These are phyloP conservation scores for Lojkania enalia DNA, from an alignment of 2,329 filamentous ascomycete genomes.

Conservation along the genomic window DNA sequence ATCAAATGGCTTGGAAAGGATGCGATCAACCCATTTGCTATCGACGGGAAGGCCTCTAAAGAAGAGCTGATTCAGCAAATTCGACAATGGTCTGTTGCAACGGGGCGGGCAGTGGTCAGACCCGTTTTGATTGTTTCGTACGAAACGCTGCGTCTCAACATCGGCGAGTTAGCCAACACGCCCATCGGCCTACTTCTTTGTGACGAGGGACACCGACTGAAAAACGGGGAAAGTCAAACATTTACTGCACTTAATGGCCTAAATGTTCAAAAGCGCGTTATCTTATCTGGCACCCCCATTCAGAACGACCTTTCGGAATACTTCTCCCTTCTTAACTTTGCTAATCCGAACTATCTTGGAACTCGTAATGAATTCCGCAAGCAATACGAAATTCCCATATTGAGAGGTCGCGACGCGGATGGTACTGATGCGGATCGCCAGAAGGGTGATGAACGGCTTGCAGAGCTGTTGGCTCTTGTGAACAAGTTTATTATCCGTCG, in stretches of 20 bases:
- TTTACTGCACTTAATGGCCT: slow-evolving; percentile 88
- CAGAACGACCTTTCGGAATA: slow-evolving; percentile 99
- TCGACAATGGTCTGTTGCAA: slow-evolving; percentile 91
- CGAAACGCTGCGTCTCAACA: slow-evolving; percentile 89
- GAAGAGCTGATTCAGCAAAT: slow-evolving; percentile 89
- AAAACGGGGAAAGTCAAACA: slow-evolving; percentile 95
- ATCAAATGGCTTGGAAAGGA: slow-evolving; percentile 95
- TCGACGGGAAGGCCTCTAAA: slow-evolving; percentile 95
- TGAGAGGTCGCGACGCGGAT: slow-evolving; percentile 86
- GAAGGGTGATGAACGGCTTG: slow-evolving; percentile 80
- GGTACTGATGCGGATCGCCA: slow-evolving; percentile 81
- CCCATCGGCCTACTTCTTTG: slow-evolving; percentile 92
- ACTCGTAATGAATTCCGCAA: slow-evolving; percentile 91
- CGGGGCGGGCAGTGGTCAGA: slow-evolving; percentile 83
- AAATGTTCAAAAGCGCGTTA: slow-evolving; percentile 88
- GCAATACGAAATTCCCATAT: slow-evolving; percentile 87
- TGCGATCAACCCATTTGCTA: slow-evolving; percentile 89
- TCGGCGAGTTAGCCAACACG: slow-evolving; percentile 84
- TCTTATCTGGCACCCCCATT: slow-evolving; percentile 94
- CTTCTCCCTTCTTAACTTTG: slow-evolving; percentile 93
- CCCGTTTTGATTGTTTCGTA: slow-evolving; percentile 98
- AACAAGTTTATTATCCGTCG: slow-evolving; percentile 99
- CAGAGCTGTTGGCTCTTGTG: slow-evolving; percentile 79
- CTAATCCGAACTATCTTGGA: slow-evolving; percentile 89
- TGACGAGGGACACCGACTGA: slow-evolving; percentile 93